A percentile compares a stretch with the other conserved stretches of the same genome.
Evolutionary conservation across 495 filamentous ascomycete species (phyloP).

Genomic region (Cryomyces antarcticus): DNA sequence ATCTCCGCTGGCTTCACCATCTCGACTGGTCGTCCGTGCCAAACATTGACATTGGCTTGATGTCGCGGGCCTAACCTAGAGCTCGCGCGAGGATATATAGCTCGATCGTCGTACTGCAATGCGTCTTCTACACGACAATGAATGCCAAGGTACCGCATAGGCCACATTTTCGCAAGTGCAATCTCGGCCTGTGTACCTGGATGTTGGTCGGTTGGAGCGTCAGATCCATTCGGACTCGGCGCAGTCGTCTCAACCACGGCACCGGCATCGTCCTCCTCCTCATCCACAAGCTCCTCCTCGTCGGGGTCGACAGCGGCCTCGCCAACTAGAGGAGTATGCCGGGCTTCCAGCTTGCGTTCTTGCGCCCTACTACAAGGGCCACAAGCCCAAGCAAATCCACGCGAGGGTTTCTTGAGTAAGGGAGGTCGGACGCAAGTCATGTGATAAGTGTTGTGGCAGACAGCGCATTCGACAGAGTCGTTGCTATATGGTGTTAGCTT

Average conservation of each 20-base stretch:
- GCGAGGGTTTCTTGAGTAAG: slow-evolving; percentile 84
- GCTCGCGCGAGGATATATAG: slow-evolving; percentile 83
- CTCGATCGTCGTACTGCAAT: slow-evolving; percentile 85
- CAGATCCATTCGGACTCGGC: slow-evolving; percentile 25
- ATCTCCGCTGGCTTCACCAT: slow-evolving; percentile 74
- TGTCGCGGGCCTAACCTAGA: slow-evolving; percentile 82
- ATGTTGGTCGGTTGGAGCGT: slow-evolving; percentile 29
- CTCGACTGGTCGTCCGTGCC: slow-evolving; percentile 69
- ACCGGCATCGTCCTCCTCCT: slow-evolving; percentile 55
- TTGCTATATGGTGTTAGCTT: slow-evolving; percentile 28
- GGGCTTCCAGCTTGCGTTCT: slow-evolving; percentile 77
- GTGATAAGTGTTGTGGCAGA: slow-evolving; percentile 87
- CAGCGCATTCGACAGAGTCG: slow-evolving; percentile 92
- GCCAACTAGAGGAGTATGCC: slow-evolving; percentile 53
- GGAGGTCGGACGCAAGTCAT: slow-evolving; percentile 95
- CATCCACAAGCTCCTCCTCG: slow-evolving; percentile 52
- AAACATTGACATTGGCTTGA: slow-evolving; percentile 67
- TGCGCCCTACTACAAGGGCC: slow-evolving; percentile 86
- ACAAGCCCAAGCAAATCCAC: slow-evolving; percentile 96
- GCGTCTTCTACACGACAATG: slow-evolving; percentile 95
- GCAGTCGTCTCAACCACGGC: slow-evolving; percentile 13
- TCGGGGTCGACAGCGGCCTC: slow-evolving; percentile 40
- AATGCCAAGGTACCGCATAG: slow-evolving; percentile 85
- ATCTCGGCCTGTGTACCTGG: slow-evolving; percentile 69
- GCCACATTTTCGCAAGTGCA: slow-evolving; percentile 83